Base-by-base conservation (phyloP, 176 grass and related monocot genomes). In the Dactylis glomerata region DNA sequence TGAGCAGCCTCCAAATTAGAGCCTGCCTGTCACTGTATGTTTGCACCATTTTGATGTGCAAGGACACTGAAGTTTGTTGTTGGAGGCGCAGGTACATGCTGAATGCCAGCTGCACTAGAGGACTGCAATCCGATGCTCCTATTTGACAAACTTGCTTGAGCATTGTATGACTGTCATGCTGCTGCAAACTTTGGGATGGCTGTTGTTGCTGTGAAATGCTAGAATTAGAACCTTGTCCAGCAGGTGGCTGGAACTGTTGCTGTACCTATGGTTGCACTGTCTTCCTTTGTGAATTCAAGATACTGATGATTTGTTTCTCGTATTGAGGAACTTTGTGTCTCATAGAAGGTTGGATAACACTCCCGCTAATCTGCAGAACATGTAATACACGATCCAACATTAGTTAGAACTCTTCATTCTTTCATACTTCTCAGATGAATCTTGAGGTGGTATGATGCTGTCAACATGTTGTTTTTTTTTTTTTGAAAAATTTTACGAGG, bases 191-290 rank as follows among this genome's bases (percentile, higher is more conserved):
- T 87, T 93, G 95, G 42, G 87, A 78, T 83, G 73, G 79, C 68
- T 89, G 89, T 76, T 92, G 89, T 83, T 91, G 92, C 32, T 93
- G 92, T n/a, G 89, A 47, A 77, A 88, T 77, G 36, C 81, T 84
- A 81, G 93, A 91, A 85, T 79, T 71, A 71, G 92, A 89, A 85
- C 64, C 75, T 73, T 91, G 92, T n/a, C 82, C 80, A 57, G 63
- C 68, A 88, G 91, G 59, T 76, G 90, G 93, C 52, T 36, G 34
- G 34, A 36, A 36, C 34, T 36, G 34, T 36, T 36, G 34, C 34
- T 2, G 34, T 36, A 5, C 34, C 5, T 36, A 5, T 36, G 34
- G 34, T 14, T 82, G 91, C 70, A 55, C 78, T 71, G 86, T 45
- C 55, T 85, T 93, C 51, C 74, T 86, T 81, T 90, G 74, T 75